Base-by-base conservation (phyloP, 2,329 filamentous ascomycete species). In the Aspergillus glaucus region DNA sequence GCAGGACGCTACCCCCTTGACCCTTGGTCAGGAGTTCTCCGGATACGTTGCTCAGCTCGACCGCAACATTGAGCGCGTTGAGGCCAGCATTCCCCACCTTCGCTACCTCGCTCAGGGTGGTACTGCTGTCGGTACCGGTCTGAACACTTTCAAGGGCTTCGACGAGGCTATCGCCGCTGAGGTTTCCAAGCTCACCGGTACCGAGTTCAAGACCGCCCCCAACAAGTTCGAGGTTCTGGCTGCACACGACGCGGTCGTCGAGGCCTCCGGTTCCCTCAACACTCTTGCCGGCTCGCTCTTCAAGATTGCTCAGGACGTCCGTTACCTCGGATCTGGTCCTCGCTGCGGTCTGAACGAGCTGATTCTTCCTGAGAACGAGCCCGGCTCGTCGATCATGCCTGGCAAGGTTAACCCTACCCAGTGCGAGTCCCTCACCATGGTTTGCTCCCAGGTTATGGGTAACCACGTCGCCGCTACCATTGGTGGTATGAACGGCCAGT, bases 371-470 rank as follows among this genome's bases (percentile, higher is more conserved):
- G 93, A 98, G 78, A 98, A 98, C 76, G 93, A 98, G 78, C 93
- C 93, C 30, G 92, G 92, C 56, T 93, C 87, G 65, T 94, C 88
- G 61, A 97, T 98, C 78, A 98, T 98, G 93, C 93, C 93, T 41
- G 93, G 93, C 65, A 98, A 98, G 79, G 93, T 98, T 69, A 98
- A 98, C 79, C 93, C 93, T 28, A 98, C 93, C 28, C 93, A 98
- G 76, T 95, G 90, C 75, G 93, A 98, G 79, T 88, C 90, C 53
- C 77, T 98, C 70, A 97, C 93, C 61, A 98, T 98, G 93, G 79
- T 97, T 52, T 96, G 92, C 77, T 84, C 88, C 17, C 93, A 98
- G 74, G 92, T 98, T 54, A 95, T 97, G 81, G 93, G 93, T 65
- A 98, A 98, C 80, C 85, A 97, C 68, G 86, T 90, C 47, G 89